Evolutionary conservation across 1,284 basidiomycete species (phyloP).

Genomic region (Cutaneotrichosporon curvatum): DNA sequence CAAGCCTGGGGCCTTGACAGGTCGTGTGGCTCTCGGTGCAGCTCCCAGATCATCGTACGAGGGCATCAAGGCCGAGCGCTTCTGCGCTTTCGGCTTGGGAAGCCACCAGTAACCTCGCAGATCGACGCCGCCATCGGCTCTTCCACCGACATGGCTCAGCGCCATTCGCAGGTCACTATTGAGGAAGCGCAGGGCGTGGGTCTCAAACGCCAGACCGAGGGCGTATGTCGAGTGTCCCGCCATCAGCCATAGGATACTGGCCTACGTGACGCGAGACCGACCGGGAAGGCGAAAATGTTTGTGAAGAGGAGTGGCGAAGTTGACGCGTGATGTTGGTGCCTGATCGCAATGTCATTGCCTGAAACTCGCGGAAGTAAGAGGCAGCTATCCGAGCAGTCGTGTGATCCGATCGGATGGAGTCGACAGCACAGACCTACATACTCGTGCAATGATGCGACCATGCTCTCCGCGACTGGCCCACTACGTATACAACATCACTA

Average conservation of each 20-base stretch:
- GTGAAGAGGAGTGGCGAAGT: too few species aligned
- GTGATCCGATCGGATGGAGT: too few species aligned
- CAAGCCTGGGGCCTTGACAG: background rate
- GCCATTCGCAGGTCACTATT: constrained; percentile 67
- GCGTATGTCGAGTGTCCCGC: constrained; percentile 48
- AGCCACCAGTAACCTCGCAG: constrained; percentile 90
- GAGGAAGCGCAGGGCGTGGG: constrained; percentile 58
- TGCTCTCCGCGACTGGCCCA: too few species aligned
- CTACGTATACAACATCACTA: constrained; percentile 13
- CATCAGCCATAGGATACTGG: background rate
- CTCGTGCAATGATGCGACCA: too few species aligned
- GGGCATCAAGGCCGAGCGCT: background rate
- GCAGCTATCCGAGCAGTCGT: too few species aligned
- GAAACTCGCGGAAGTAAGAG: too few species aligned
- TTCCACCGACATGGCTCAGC: constrained; percentile 64
- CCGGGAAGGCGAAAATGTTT: too few species aligned
- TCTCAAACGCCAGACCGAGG: constrained; percentile 68
- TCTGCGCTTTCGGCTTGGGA: constrained; percentile 42
- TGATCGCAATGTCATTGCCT: too few species aligned
- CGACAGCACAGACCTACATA: too few species aligned
- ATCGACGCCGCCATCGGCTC: constrained; percentile 77
- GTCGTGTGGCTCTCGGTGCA: background rate
- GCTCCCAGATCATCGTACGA: background rate
- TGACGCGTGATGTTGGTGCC: too few species aligned
- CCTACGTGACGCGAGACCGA: too few species aligned